Evolutionary conservation across 1,284 basidiomycete genomes (phyloP).

Genomic region (Afroboletus lepidellus): DNA sequence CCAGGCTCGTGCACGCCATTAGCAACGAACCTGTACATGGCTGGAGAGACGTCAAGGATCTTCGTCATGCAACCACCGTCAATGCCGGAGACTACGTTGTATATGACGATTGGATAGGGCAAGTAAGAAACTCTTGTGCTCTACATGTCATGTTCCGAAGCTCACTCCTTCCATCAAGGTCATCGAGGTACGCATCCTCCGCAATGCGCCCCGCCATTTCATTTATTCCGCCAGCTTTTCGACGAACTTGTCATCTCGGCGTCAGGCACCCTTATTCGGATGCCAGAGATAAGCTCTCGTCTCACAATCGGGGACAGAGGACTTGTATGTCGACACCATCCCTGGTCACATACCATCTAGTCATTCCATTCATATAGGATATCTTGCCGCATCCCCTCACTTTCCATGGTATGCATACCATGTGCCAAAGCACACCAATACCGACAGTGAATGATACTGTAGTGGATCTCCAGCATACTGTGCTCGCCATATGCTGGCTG

Average conservation of each 20-base stretch:
- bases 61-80: conserved; percentile 59
- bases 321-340: conserved; percentile 43
- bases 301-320: conserved; percentile 72
- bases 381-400: conserved; percentile 59
- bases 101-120: conserved; percentile 86
- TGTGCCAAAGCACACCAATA: conserved; percentile 44
- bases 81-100: conserved; percentile 83
- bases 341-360: conserved; percentile 1
- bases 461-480: conserved; percentile 73
- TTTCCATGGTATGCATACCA: conserved; percentile 46
- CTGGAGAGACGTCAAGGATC: conserved; percentile 62
- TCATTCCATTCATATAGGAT: conserved; percentile 43
- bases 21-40: conserved; percentile 58
- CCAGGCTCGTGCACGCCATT: conserved; percentile 74
- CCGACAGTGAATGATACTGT: conserved; percentile 57
- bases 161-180: conserved; percentile 37
- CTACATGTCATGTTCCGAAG: conserved; percentile 2
- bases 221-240: conserved; percentile 57
- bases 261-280: conserved; percentile 57
- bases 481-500: conserved; percentile 84
- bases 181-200: conserved; percentile 41
- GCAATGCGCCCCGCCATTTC: background rate
- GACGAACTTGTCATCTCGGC: conserved; percentile 78
- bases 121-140: conserved; percentile 48
- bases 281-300: conserved; percentile 75